Base-by-base conservation (phyloP, 495 filamentous ascomycete species). In the Aspergillus homomorphus region DNA sequence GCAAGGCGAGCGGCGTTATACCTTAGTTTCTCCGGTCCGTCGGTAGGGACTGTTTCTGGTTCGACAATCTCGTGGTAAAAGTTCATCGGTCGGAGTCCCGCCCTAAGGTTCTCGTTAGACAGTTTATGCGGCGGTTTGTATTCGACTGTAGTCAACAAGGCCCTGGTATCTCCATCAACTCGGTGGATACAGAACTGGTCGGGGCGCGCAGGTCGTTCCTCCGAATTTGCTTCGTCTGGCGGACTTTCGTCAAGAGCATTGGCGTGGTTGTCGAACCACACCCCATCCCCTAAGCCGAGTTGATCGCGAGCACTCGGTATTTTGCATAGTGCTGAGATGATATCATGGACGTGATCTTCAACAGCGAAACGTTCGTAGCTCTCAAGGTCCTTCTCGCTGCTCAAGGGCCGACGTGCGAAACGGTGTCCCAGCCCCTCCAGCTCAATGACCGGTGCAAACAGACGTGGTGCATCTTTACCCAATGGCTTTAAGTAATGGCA, bases 111-210 rank as follows among this genome's bases (percentile, higher is more conserved):
- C 52, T 65, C 65, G 21, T 67, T 59, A 21, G 70, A 62, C 0
- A 75, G 63, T 58, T 77, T 77, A 57, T 74, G 67, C 43, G 70
- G 66, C 28, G 72, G 65, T 53, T 76, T 76, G 54, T 74, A 73
- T 52, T 73, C 67, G 26, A 75, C 66, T 3, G 65, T 68, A 20
- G 65, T 71, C 45, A 71, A 62, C 20, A 72, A 46, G 52, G 64
- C 66, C 48, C 56, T 69, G n/a, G 54, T 66, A 43, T 42, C 48
- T 30, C 48, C 56, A 28, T 58, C 22, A 45, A 58, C 56, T 18
- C 48, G 48, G 41, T 58, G 56, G n/a, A 58, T 58, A 21, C 56
- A 44, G 48, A 58, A 58, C 19, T 52, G 48, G 48, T 16, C 63
- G 1, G 63, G 63, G 38, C 45, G 51, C 15, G 63, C 51, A 46